phyloP scores from a whole-genome alignment of 176 grass and related monocot species.

The Phoenix roebelenii region DNA sequence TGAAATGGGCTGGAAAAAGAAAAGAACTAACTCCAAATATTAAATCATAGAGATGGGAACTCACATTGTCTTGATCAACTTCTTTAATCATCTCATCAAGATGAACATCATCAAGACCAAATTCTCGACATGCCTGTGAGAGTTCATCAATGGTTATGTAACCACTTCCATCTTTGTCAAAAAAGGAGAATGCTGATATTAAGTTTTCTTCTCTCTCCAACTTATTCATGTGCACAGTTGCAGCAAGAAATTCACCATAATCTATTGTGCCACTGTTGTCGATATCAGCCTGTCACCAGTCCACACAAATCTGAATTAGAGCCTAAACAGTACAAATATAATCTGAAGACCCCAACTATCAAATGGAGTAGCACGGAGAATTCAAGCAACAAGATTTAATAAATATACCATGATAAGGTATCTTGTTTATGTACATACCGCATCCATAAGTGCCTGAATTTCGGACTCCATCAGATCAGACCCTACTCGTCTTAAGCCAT shows the following conservation, averaged over 20 bases:
- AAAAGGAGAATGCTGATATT: slow-evolving; percentile 63
- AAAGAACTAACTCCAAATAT: too few species aligned
- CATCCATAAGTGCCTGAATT: too few species aligned
- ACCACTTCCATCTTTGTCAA: slow-evolving; percentile 90
- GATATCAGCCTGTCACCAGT: slow-evolving; percentile 44
- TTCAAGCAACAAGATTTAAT: too few species aligned
- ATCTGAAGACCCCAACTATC: too few species aligned
- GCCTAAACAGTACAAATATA: not conserved
- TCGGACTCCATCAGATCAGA: slow-evolving; percentile 9
- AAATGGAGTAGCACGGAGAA: too few species aligned
- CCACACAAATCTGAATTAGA: slow-evolving; percentile 1
- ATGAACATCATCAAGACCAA: too few species aligned
- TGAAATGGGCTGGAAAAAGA: too few species aligned
- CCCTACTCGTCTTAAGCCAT: slow-evolving; percentile 11
- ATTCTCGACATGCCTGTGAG: slow-evolving; percentile 35
- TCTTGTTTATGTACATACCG: too few species aligned
- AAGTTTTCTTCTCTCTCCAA: slow-evolving; percentile 87
- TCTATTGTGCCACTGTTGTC: slow-evolving; percentile 63
- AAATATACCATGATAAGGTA: too few species aligned
- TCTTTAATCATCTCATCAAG: too few species aligned
- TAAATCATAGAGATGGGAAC: too few species aligned
- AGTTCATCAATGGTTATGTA: slow-evolving; percentile 80
- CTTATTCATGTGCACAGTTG: slow-evolving; percentile 94
- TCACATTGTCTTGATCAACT: too few species aligned
- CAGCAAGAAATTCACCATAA: slow-evolving; percentile 88